A percentile compares a stretch with the other conserved stretches of the same genome.
Conservation (phyloP, 345 rosid genomes). For the Euphorbia tirucalli region DNA sequence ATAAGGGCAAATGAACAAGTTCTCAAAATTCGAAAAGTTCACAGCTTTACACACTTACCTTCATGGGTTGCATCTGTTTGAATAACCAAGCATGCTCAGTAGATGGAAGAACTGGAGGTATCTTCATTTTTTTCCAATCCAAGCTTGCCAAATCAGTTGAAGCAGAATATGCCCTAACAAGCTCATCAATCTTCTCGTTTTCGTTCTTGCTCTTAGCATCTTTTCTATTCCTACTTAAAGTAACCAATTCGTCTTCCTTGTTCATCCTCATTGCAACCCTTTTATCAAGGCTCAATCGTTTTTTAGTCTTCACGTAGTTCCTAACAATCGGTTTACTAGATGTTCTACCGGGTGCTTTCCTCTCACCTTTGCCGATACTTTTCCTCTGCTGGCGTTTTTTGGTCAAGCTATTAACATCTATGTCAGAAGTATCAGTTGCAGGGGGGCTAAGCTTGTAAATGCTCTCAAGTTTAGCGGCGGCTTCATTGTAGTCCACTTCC, state of each 20-base stretch:
- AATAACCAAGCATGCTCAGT: slow-evolving; percentile 87
- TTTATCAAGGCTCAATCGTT: slow-evolving; percentile 67
- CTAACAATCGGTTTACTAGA: slow-evolving; percentile 38
- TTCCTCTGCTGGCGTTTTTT: slow-evolving; percentile 39
- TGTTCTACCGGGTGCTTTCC: slow-evolving; percentile 18
- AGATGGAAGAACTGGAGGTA: slow-evolving; percentile 85
- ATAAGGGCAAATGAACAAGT: background rate
- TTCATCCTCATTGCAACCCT: slow-evolving; percentile 54
- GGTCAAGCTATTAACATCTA: slow-evolving; percentile 24
- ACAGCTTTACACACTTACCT: slow-evolving; percentile 38
- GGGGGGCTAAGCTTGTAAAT: slow-evolving; percentile 73
- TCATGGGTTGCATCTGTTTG: slow-evolving; percentile 91
- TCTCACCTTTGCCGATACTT: slow-evolving; percentile 39
- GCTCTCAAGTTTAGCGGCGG: slow-evolving; percentile 83
- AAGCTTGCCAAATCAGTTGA: slow-evolving; percentile 70
- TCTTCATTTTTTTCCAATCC: slow-evolving; percentile 96
- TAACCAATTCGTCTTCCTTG: slow-evolving; percentile 30
- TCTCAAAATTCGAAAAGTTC: background rate
- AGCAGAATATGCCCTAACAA: slow-evolving; percentile 66
- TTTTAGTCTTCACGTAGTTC: slow-evolving; percentile 44
- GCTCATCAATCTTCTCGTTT: slow-evolving; percentile 65
- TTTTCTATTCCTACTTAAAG: slow-evolving; percentile 24
- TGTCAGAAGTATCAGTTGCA: slow-evolving; percentile 32
- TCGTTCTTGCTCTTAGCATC: slow-evolving; percentile 33
- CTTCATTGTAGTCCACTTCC: slow-evolving; percentile 80